Evolutionary conservation across 1,139 yeast genomes (phyloP), one percentile per base, ranked within the genome.

Genomic region (Magnusiomyces ingens): DNA sequence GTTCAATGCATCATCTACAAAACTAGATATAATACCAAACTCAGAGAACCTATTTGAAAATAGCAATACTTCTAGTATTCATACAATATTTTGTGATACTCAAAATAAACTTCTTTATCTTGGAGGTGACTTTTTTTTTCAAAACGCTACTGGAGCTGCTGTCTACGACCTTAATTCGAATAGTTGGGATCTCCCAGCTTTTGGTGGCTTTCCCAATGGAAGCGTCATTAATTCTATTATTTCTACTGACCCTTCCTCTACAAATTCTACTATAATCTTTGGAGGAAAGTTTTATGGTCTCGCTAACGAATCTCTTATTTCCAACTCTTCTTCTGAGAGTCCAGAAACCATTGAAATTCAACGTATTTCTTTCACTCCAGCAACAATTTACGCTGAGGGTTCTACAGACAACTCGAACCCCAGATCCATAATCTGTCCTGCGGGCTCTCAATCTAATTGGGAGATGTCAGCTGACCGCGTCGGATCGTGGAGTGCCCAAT

Each of bases 211-310:
- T 66, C 84, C 84, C 8, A 64, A 75, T 45, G 74, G 79, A 54
- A 74, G 93, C 0, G 59, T 64, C 0, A 77, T 93, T 19, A 81
- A 83, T 58, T 75, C 94, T n/a, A 90, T 93, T 41, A 60, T 80
- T 1, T 66, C 80, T 32, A 46, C 42, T 10, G 22, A 46, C 22
- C n/a, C 40, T 12, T 37, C 41, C 15, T 13, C 29, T 13, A 45
- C 38, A n/a, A 71, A 74, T 42, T 74, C 75, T 40, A 72, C 70
- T 53, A 75, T 93, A 13, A 66, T 93, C 17, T 93, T 90, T 70
- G 95, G 95, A 2, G 99, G 99, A 18, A 59, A 71, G 3, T 90
- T 93, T 64, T 63, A 75, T 56, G 77, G 83, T 5, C 72, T 90
- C 51, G 94, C 87, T 15, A 70, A 81, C 55, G 68, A 73, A 3